Evolutionary conservation across 768 basidiomycete genomes (phyloP).

Genomic region (Mycena crocata): DNA sequence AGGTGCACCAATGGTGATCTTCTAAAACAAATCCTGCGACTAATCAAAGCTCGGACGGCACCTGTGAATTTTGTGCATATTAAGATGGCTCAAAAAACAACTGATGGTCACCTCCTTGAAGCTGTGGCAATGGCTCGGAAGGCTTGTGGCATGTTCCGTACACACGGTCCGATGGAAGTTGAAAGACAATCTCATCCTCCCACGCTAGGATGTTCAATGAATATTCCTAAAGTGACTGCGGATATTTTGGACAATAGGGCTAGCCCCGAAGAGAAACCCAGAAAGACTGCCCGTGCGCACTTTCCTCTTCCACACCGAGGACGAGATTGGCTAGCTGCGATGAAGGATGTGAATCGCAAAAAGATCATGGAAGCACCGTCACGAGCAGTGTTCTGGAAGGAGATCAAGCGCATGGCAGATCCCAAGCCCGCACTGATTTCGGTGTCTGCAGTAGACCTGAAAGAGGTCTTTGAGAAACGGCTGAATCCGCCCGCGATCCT

Average conservation of each 20-base stretch:
- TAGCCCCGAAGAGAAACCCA: not conserved
- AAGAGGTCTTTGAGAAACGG: no score
- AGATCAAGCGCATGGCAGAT: no score
- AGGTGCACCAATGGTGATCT: slow-evolving; percentile 14
- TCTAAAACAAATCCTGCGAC: not conserved
- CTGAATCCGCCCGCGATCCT: no score
- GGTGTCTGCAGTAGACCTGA: no score
- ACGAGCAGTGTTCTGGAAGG: not conserved
- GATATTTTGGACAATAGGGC: not conserved
- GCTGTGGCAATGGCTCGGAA: not conserved
- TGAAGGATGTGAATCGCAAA: not conserved
- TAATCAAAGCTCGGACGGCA: not conserved
- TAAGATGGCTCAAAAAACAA: not conserved
- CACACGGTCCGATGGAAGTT: not conserved
- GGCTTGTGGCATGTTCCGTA: not conserved
- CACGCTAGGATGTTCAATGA: not conserved
- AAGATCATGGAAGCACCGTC: not conserved
- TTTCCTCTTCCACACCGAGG: not conserved
- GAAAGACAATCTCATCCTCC: not conserved
- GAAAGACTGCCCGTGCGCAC: not conserved
- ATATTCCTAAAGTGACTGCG: not conserved
- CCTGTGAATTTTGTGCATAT: not conserved
- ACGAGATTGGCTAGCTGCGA: not conserved
- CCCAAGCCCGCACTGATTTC: no score
- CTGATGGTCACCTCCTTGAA: not conserved